Evolutionary conservation across 495 filamentous ascomycete genomes (phyloP), one percentile per base, ranked within the genome.

Genomic region (Ramalina peruviana): DNA sequence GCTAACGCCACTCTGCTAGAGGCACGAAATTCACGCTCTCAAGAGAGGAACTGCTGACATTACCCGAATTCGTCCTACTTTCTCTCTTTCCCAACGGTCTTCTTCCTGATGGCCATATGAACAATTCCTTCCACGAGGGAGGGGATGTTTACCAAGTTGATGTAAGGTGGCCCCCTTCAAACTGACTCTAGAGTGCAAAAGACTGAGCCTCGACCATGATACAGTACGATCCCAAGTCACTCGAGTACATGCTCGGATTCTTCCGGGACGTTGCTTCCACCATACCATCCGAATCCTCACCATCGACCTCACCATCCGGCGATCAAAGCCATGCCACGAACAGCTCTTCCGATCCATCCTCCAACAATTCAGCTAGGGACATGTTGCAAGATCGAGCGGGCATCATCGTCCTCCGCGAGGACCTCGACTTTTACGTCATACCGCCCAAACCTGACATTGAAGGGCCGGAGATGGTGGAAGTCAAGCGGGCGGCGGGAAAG

Each of bases 231-330:
- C 90, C 92, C 26, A 79, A 81, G 23, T 95, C 88, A 36, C 76
- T 99, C 23, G 87, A 96, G 66, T 99, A 97, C 71, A 99, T 99
- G 93, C 78, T 99, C 43, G 92, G 97, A 55, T 99, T 99, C 69
- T 99, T 99, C 73, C 86, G 92, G 39, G 80, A 79, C 45, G 89
- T 99, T 46, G 90, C 92, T 27, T 87, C 95, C 60, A 90, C 85
- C 26, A 96, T 99, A 46, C 88, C 89, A 11, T 75, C 75, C 23
- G 76, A 82, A 39, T 68, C 74, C 11, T 82, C 83, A 11, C 74
- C 77, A 9, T 75, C 69, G 37, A 70, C 76, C 38, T 77, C 73
- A 10, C 72, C 74, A 23, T 52, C 50, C 3, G 30, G 21, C 9
- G 45, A 36, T n/a, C 81, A 83, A 25, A 61, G 71, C 20, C 82